These are phyloP conservation scores for Lecanoromycetidae sp. DNA, from an alignment of 2,329 filamentous ascomycete genomes.

Conservation along the genomic window DNA sequence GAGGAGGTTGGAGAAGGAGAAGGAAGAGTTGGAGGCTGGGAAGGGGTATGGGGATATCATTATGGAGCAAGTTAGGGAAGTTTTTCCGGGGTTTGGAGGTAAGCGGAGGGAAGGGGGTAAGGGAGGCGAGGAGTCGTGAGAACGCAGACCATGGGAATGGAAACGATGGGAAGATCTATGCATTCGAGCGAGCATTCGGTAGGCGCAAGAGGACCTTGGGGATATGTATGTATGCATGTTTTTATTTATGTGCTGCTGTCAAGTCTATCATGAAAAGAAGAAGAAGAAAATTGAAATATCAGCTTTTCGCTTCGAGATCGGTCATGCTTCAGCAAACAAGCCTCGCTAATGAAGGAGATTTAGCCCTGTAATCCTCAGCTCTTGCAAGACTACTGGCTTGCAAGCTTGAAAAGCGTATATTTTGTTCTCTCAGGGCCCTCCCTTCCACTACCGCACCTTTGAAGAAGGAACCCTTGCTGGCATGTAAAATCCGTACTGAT, in stretches of 20 bases:
- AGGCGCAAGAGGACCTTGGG: not conserved
- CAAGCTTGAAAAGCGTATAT: too few species aligned
- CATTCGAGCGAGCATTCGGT: not conserved
- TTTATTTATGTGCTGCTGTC: not conserved
- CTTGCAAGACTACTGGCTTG: too few species aligned
- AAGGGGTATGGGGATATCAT: constrained; percentile 17
- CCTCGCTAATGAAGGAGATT: too few species aligned
- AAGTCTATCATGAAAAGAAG: not conserved
- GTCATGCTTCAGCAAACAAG: not conserved
- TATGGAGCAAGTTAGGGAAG: constrained; percentile 15
- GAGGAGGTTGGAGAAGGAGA: constrained; percentile 15
- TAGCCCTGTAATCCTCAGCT: too few species aligned
- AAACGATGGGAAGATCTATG: not conserved
- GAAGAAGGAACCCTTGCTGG: too few species aligned
- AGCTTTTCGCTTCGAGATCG: not conserved
- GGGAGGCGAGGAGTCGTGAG: not conserved
- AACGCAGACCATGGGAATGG: constrained; percentile 14
- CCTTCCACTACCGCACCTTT: too few species aligned
- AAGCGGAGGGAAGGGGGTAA: not conserved
- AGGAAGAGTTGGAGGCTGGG: constrained; percentile 15
- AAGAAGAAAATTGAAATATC: not conserved
- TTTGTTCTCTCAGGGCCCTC: too few species aligned
- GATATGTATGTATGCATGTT: not conserved
- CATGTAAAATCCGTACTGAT: too few species aligned
- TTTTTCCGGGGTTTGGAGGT: constrained; percentile 16